These are phyloP conservation scores for Sisymbrium irio DNA, from an alignment of 345 rosid species.

Conservation along the genomic window DNA sequence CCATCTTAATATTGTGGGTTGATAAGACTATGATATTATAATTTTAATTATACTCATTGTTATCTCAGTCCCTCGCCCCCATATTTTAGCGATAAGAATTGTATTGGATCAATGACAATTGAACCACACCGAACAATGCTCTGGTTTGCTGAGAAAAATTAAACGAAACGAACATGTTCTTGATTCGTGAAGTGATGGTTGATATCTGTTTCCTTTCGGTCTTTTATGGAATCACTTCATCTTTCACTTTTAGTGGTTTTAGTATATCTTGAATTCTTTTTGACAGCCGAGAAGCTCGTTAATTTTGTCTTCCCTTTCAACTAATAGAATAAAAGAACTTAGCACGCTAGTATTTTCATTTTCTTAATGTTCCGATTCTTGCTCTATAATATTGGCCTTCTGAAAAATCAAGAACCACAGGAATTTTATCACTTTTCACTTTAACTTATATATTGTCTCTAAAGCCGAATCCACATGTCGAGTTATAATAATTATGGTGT, in stretches of 20 bases:
- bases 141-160: neutral
- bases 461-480: conserved; percentile 19
- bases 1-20: too few species aligned
- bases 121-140: neutral
- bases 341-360: neutral
- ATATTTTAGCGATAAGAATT: neutral
- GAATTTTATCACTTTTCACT: neutral
- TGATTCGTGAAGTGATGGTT: conserved; percentile 33
- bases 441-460: neutral
- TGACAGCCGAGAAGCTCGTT: conserved; percentile 9
- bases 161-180: conserved; percentile 26
- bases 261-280: conserved; percentile 19
- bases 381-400: neutral
- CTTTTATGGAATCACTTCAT: conserved; percentile 18
- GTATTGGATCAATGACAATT: neutral
- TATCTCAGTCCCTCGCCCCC: neutral
- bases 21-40: too few species aligned
- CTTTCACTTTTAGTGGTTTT: conserved; percentile 15
- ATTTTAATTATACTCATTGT: too few species aligned
- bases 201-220: conserved; percentile 4
- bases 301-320: neutral
- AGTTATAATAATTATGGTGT: neutral
- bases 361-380: conserved; percentile 27
- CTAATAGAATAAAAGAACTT: conserved; percentile 7
- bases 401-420: conserved; percentile 11